Conservation (phyloP, 192 early-diverging fungal genomes). For the Funneliformis mosseae region DNA sequence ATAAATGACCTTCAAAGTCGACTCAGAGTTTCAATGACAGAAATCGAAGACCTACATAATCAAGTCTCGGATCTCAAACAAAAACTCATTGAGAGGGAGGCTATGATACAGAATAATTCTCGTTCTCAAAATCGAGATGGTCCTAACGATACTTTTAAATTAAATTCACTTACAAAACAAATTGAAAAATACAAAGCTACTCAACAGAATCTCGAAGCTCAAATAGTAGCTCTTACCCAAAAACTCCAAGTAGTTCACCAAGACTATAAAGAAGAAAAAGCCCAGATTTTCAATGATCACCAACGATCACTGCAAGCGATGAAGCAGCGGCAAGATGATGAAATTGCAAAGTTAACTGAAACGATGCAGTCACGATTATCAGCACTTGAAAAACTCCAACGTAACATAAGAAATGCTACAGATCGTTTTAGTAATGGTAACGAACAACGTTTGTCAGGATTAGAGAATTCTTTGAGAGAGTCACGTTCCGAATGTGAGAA, state of each 20-base stretch:
- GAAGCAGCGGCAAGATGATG: neutral
- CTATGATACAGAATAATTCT: neutral
- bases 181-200: neutral
- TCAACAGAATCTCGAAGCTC: neutral
- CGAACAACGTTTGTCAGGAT: neutral
- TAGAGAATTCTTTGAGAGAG: constrained; percentile 6
- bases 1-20: neutral
- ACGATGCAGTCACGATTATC: neutral
- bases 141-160: neutral
- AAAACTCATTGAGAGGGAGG: constrained; percentile 15
- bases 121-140: neutral
- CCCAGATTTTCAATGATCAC: neutral
- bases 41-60: constrained; percentile 9
- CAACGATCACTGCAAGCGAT: neutral
- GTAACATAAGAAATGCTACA: neutral
- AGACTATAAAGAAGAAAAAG: neutral
- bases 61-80: neutral
- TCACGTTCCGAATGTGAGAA: neutral
- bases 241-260: neutral
- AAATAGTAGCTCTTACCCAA: neutral
- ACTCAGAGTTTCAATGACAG: neutral
- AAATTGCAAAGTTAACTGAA: neutral
- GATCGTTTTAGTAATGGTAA: neutral
- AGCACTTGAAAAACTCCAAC: neutral
- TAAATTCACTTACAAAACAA: neutral